Evolutionary conservation across 176 grass and related monocot genomes (phyloP), one percentile per base, ranked within the genome.

Genomic region (Poa pratensis): DNA sequence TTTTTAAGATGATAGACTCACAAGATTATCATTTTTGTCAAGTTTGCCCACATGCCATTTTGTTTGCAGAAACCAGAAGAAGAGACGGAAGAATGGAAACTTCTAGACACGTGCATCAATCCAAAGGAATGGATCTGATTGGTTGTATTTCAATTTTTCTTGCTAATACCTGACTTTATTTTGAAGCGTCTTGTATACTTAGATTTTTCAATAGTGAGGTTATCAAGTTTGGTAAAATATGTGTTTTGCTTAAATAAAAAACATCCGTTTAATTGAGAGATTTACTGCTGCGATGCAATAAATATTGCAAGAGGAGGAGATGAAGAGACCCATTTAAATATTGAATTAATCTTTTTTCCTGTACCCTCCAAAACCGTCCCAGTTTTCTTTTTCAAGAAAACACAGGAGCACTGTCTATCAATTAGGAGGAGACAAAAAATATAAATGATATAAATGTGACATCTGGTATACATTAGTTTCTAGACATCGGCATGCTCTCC

Each of bases 21-120:
- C 50, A 26, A 5, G 9, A 80, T 62, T 79, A 63, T 8, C 23
- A 74, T 53, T 80, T 63, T 76, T 70, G 13, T 3, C 10, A 50
- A 69, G 11, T 85, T 76, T 53, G 46, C 83, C 69, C 68, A 77
- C 34, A 9, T 85, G 8, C 9, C 18, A 34, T 76, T 81, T 46
- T 49, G 23, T 84, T 54, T 90, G 80, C 83, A 95, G 95, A 88
- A 93, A 93, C 91, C 89, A 0, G 87, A 97, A 76, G 87, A 68
- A 85, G 95, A 92, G 55, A 97, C 60, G 57, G 92, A 97, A 91
- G 91, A 97, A 82, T 95, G 92, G 92, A 93, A 93, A 87, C 92
- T 97, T 89, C 76, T 97, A 57, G 89, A 97, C 46, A 82, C 89
- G 3, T 97, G 95, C 88, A 90, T 95, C 32, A 95, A 97, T 80